Base-by-base conservation (phyloP, 805 yeast species). In the Starmerella lactis-condensi region DNA sequence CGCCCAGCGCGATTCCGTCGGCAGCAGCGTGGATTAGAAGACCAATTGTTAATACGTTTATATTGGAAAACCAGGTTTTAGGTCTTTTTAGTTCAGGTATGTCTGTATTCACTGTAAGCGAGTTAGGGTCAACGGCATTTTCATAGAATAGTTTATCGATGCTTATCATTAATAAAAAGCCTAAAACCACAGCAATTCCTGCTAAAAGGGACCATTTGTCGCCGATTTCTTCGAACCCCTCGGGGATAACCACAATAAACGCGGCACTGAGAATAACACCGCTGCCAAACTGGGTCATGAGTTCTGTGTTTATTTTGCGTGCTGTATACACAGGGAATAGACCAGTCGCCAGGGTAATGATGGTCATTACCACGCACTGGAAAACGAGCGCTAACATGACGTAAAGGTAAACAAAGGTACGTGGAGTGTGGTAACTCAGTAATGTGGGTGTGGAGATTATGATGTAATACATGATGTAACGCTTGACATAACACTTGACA, bases 1-100 rank as follows among this genome's bases (percentile, higher is more conserved):
- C 65, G 0, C 82, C 81, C 22, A 76, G 54, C 0, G 81, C 73
- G 5, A 76, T 56, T 1, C 91, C 91, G 43, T 76, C 91, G 2
- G 77, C 68, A 2, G 69, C 43, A 1, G 78, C 67, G 45, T 76
- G 91, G 11, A 75, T 56, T 1, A 74, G 46, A 10, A 76, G 56
- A 0, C 82, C 81, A 4, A 74, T 42, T 0, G 77, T 66, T 2
- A 69, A 56, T 1, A 77, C 53, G 27, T 40, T 32, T 11, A 67
- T 53, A 12, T 26, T 31, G 13, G 24, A 13, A 17, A 27, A 21
- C 43, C 43, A 39, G 9, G 38, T 24, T 12, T 27, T 17, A 22
- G 28, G 29, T 19, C 30, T 9, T 23, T 31, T 22, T 24, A 26
- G 18, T 23, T 13, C 4, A 7, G 24, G 12, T 11, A 21, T 21